phyloP scores from a whole-genome alignment of 108 stramenopile genomes.

The Discostella pseudostelligera region DNA sequence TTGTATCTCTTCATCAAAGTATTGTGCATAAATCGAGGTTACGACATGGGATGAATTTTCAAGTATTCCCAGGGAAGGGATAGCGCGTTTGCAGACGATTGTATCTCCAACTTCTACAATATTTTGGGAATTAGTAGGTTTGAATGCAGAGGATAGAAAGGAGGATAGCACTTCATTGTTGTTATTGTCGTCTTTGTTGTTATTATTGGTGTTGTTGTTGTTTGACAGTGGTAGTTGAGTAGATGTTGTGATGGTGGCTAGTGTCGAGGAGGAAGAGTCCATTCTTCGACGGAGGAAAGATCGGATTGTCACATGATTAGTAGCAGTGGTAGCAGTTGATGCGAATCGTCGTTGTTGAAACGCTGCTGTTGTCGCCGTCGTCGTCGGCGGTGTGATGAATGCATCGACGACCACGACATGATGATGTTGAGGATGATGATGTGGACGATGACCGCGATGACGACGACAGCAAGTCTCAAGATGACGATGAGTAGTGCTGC shows the following conservation, averaged over 20 bases:
- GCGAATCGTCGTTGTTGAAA: background rate
- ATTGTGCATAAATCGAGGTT: slow-evolving; percentile 50
- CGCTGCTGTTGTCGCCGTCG: background rate
- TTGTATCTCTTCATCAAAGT: slow-evolving; percentile 47
- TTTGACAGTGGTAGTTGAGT: background rate
- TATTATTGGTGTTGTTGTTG: slow-evolving; percentile 16
- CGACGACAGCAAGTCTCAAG: no score
- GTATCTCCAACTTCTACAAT: slow-evolving; percentile 49
- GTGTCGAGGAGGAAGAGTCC: no score
- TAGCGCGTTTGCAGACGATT: slow-evolving; percentile 47
- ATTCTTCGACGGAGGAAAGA: no score
- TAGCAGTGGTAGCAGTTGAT: background rate
- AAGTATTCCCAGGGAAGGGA: slow-evolving; percentile 46
- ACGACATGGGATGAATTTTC: slow-evolving; percentile 54
- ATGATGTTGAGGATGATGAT: no score
- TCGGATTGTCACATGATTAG: background rate
- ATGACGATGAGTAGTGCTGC: no score
- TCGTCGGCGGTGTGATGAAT: background rate
- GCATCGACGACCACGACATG: background rate
- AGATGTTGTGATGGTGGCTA: background rate
- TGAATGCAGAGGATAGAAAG: slow-evolving; percentile 37
- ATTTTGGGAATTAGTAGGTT: no score
- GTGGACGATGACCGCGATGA: no score
- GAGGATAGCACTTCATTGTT: slow-evolving; percentile 27
- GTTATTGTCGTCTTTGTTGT: slow-evolving; percentile 23